These are phyloP conservation scores for Aspergillus leporis DNA, from an alignment of 495 filamentous ascomycete species.

Conservation along the genomic window DNA sequence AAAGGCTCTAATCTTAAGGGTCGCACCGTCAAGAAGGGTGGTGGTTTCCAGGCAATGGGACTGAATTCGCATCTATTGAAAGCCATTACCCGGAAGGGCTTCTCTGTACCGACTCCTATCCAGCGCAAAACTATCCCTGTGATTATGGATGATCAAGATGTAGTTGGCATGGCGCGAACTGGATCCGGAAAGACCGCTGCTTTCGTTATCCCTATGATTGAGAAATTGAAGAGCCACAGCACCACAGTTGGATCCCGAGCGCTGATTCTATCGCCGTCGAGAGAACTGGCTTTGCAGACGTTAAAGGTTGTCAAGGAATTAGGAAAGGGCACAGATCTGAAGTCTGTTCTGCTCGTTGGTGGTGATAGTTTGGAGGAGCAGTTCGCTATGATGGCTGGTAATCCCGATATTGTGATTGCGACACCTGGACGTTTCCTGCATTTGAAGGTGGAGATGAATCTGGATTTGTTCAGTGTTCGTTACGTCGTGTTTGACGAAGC, in stretches of 20 bases:
- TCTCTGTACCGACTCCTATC: constrained; percentile 93
- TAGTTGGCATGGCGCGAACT: constrained; percentile 96
- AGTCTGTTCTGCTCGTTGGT: constrained; percentile 84
- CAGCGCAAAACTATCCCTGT: constrained; percentile 95
- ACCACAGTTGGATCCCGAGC: constrained; percentile 79
- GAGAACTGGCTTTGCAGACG: constrained; percentile 93
- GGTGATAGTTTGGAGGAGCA: constrained; percentile 96
- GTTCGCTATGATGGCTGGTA: constrained; percentile 86
- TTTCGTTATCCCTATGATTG: constrained; percentile 97
- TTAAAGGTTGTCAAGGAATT: constrained; percentile 95
- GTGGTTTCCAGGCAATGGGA: constrained; percentile 97
- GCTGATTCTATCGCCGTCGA: constrained; percentile 83
- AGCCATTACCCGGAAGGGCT: constrained; percentile 90
- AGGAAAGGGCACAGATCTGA: constrained; percentile 84
- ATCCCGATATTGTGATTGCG: constrained; percentile 95
- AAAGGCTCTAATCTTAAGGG: constrained; percentile 81
- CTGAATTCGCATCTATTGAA: constrained; percentile 79
- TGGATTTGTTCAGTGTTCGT: constrained; percentile 79
- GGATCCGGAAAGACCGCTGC: constrained; percentile 97
- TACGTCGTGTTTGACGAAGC: constrained; percentile 98
- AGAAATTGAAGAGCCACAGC: constrained; percentile 88
- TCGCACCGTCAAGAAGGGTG: constrained; percentile 85
- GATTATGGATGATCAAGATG: constrained; percentile 83
- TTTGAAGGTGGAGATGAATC: constrained; percentile 89
- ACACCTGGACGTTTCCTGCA: constrained; percentile 95